Evolutionary conservation across 768 basidiomycete genomes (phyloP), one percentile per base, ranked within the genome.

Genomic region (Hericium coralloides): DNA sequence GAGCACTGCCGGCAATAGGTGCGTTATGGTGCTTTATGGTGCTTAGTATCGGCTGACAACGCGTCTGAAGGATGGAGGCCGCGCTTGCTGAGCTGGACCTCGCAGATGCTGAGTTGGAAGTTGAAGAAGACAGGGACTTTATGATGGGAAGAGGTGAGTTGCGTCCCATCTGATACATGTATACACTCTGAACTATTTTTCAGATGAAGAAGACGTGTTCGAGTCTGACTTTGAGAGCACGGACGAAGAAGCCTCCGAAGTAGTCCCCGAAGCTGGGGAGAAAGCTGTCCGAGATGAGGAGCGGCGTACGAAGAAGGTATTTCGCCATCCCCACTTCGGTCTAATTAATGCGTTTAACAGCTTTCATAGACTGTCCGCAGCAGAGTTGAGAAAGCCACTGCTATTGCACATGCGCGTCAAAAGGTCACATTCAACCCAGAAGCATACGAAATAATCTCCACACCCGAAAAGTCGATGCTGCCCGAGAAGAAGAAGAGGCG

Each of bases 151-250:
- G 82, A 66, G 87, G 89, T 84, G 58, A 38, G 62, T n/a, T 23
- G 4, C 41, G 8, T 20, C 14, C 12, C 5, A n/a, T 14, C 4
- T 52, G 7, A 17, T 36, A 4, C 38, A 22, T 2, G 12, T 4
- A 23, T 23, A 14, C 45, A 20, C 25, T 18, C 5, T 41, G 6
- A 22, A 56, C 18, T 14, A 38, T 15, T 52, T 39, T 53, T 49
- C 64, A 90, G 91, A 89, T 53, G 91, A 94, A 67, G 83, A 88
- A 61, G 90, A 92, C 64, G 67, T 85, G 8, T 89, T 91, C 58
- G 89, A 79, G 61, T 89, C 87, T 10, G 91, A 93, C 67, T 93
- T 94, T 64, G 87, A 83, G 60, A 89, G 86, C 61, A 92, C 91
- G 0, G 91, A 92, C 57, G 89, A 89, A 47, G 81, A 78, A 37